phyloP scores from a whole-genome alignment of 306 rosid genomes.

The Arachis hypogaea region DNA sequence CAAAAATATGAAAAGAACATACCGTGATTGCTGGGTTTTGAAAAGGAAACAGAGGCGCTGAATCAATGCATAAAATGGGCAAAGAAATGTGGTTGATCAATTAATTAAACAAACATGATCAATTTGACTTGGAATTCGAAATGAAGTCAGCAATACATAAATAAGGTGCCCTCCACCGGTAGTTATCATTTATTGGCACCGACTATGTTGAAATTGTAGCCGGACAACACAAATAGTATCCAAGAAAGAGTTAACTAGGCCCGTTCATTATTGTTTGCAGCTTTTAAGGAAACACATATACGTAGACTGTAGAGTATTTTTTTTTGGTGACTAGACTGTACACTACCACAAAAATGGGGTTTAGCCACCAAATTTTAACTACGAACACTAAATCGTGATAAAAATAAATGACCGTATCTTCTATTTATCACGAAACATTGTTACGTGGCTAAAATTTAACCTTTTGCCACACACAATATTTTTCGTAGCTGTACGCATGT shows the following conservation, averaged over 20 bases:
- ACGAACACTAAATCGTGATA: too few species aligned
- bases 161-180: not conserved
- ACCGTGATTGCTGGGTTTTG: not conserved
- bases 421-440: too few species aligned
- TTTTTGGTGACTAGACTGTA: too few species aligned
- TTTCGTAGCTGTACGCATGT: too few species aligned
- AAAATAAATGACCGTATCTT: too few species aligned
- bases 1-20: too few species aligned
- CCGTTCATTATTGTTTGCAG: not conserved
- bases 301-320: too few species aligned
- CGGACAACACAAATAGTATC: not conserved
- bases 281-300: constrained; percentile 1
- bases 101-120: too few species aligned
- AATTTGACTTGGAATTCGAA: not conserved
- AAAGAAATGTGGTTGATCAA: not conserved
- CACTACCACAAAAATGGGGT: too few species aligned
- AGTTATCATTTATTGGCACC: not conserved
- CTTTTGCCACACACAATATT: too few species aligned
- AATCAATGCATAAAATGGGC: not conserved
- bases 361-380: too few species aligned
- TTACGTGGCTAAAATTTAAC: too few species aligned
- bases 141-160: not conserved
- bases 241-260: not conserved
- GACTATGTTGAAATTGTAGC: not conserved
- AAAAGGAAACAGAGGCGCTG: not conserved